Evolutionary conservation across 495 filamentous ascomycete species (phyloP).

Genomic region (Hypomontagnella monticulosa): DNA sequence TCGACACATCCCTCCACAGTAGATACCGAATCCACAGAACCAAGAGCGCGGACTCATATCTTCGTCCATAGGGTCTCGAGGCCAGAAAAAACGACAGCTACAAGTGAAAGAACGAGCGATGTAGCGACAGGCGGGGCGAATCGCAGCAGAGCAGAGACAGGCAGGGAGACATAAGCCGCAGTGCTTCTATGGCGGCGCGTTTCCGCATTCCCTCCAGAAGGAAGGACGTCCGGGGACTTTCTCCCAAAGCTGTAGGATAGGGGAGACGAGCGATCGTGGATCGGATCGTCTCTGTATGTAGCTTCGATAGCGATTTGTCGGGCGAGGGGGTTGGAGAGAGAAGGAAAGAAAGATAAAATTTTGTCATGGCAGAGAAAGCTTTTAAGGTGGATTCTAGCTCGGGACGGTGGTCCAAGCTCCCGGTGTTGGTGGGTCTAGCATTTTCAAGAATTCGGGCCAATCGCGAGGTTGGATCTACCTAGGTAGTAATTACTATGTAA

Average conservation of each 20-base stretch:
- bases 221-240: constrained; percentile 99
- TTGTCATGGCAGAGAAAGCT: not conserved
- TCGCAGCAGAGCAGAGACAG: constrained; percentile 68
- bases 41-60: constrained; percentile 84
- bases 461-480: too few species aligned
- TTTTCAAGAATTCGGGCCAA: too few species aligned
- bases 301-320: constrained; percentile 99
- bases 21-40: constrained; percentile 42
- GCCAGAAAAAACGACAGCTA: constrained; percentile 37
- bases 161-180: constrained; percentile 65
- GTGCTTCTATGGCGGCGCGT: constrained; percentile 99
- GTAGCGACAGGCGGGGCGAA: constrained; percentile 53
- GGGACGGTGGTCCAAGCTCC: too few species aligned
- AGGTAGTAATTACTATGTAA: too few species aligned
- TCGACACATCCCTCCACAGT: constrained; percentile 53
- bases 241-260: constrained; percentile 84
- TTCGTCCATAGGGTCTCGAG: constrained; percentile 72
- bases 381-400: not conserved
- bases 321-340: constrained; percentile 80
- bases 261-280: constrained; percentile 48
- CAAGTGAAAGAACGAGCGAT: constrained; percentile 36
- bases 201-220: constrained; percentile 76
- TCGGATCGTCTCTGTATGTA: constrained; percentile 83
- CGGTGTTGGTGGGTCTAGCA: too few species aligned
- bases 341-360: constrained; percentile 50